Percentiles rank a stretch among this genome's conserved stretches.
Evolutionary conservation across 805 yeast genomes (phyloP).

Genomic region (Candida argentea): DNA sequence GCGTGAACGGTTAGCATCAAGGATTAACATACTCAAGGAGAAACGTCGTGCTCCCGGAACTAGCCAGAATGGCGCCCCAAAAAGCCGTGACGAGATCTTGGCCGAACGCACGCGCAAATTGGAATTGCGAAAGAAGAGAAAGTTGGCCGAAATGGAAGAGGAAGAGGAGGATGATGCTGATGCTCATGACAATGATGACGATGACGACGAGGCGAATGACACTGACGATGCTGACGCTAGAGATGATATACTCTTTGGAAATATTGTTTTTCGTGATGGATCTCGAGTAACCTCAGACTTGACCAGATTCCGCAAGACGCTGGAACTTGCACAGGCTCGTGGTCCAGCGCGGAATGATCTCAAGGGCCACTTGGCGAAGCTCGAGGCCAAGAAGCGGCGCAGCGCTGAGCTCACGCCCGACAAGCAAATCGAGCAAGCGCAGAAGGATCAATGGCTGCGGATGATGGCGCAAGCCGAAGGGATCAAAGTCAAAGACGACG

Average conservation of each 20-base stretch:
- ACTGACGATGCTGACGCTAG: constrained; percentile 10
- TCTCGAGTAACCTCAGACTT: constrained; percentile 67
- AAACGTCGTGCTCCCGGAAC: constrained; percentile 91
- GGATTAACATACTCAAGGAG: constrained; percentile 59
- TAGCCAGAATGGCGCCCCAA: constrained; percentile 68
- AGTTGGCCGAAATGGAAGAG: constrained; percentile 25
- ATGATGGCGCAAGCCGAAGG: constrained; percentile 87
- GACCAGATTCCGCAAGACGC: constrained; percentile 38
- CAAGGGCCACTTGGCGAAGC: constrained; percentile 66
- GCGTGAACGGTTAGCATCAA: constrained; percentile 68
- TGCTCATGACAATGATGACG: constrained; percentile 11
- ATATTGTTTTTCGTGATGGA: constrained; percentile 77
- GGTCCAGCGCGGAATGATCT: constrained; percentile 84
- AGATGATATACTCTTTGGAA: constrained; percentile 61
- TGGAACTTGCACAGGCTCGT: constrained; percentile 46
- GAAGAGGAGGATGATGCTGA: constrained; percentile 26
- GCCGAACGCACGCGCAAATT: constrained; percentile 48
- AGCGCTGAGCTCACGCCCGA: constrained; percentile 49
- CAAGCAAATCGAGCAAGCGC: constrained; percentile 48
- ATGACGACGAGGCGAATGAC: constrained; percentile 14
- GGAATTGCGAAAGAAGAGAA: constrained; percentile 34
- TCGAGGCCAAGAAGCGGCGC: constrained; percentile 66
- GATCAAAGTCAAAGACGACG: constrained; percentile 79
- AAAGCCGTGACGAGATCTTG: constrained; percentile 72
- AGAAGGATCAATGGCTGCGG: constrained; percentile 76